phyloP scores from a whole-genome alignment of 768 basidiomycete genomes.

The Clavaria fumosa region DNA sequence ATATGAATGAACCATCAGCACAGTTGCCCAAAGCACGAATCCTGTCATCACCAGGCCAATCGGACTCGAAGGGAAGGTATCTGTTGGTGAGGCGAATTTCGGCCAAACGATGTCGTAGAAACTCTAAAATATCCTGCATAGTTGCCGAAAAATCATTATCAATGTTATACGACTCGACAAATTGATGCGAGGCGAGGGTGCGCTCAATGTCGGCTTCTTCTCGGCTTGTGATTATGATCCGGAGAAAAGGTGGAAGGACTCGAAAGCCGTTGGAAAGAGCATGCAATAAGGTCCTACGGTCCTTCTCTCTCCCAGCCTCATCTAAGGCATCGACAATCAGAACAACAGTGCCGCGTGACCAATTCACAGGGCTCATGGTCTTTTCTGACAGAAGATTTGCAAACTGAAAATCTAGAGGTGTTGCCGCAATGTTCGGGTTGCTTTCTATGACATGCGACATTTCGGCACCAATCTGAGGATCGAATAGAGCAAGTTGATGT shows the following conservation, averaged over 20 bases:
- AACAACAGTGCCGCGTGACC: background rate
- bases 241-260: slow-evolving; percentile 14
- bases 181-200: background rate
- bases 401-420: slow-evolving; percentile 18
- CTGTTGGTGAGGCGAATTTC: background rate
- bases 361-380: slow-evolving; percentile 5
- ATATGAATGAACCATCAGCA: slow-evolving; percentile 12
- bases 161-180: background rate
- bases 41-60: slow-evolving; percentile 9
- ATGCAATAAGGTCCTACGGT: slow-evolving; percentile 12
- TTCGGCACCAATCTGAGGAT: slow-evolving; percentile 16
- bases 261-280: slow-evolving; percentile 10
- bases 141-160: background rate
- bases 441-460: slow-evolving; percentile 16
- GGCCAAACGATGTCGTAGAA: background rate
- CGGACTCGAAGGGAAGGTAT: background rate
- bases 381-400: slow-evolving; percentile 20
- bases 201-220: slow-evolving; percentile 12
- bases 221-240: slow-evolving; percentile 17
- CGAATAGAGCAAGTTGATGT: slow-evolving; percentile 20
- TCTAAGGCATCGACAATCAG: background rate
- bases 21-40: slow-evolving; percentile 3
- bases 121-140: background rate
- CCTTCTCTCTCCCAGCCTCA: background rate
- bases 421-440: slow-evolving; percentile 16